These are phyloP conservation scores for Aureobasidium sp. DNA, from an alignment of 2,329 filamentous ascomycete species.

Conservation along the genomic window DNA sequence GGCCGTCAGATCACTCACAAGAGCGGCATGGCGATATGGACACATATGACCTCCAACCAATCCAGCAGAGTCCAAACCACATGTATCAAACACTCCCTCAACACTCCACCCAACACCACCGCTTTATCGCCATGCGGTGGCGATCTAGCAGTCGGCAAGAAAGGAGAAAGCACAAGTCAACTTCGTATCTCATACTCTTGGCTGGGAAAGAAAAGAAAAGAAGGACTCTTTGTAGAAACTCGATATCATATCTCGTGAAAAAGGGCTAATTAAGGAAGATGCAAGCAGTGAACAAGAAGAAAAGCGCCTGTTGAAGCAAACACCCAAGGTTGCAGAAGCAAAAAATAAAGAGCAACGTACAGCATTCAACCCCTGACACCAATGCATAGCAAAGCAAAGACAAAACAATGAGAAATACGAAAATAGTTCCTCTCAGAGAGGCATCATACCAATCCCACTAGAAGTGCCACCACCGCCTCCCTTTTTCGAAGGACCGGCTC, in stretches of 20 bases:
- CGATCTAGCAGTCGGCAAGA: background rate
- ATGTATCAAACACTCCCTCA: too few relatives aligned
- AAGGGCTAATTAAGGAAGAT: background rate
- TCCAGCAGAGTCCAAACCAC: too few relatives aligned
- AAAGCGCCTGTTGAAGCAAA: background rate
- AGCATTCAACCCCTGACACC: background rate
- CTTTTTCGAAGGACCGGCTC: background rate
- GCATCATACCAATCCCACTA: conserved; percentile 32
- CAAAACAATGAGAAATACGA: background rate
- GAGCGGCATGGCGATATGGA: too few relatives aligned
- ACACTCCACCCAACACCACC: too few relatives aligned
- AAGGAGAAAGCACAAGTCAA: background rate
- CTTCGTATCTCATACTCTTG: background rate
- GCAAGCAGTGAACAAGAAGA: background rate
- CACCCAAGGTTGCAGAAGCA: background rate
- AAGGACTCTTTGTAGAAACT: too few relatives aligned
- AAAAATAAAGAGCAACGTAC: background rate
- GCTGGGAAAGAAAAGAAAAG: too few relatives aligned
- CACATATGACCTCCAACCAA: too few relatives aligned
- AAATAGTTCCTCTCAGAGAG: conserved; percentile 22
- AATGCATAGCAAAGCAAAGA: background rate
- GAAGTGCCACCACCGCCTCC: conserved; percentile 14
- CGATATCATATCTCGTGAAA: background rate
- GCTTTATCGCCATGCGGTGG: background rate
- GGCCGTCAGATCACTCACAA: too few relatives aligned